Percentiles rank a stretch among this genome's conserved stretches.
Evolutionary conservation across 768 basidiomycete genomes (phyloP).

Genomic region (Calocybe indica): DNA sequence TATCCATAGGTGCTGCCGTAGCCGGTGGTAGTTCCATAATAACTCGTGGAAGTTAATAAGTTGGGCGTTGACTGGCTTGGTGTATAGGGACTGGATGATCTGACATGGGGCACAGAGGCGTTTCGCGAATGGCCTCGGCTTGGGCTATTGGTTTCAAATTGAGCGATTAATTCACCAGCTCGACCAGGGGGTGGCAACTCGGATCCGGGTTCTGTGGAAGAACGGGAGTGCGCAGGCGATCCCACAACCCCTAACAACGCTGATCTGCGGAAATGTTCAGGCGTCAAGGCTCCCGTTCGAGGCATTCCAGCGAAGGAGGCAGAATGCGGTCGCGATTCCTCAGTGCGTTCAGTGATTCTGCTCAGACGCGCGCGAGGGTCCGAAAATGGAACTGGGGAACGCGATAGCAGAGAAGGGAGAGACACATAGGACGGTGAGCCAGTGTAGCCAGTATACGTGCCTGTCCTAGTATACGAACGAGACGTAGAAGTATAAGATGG

Average conservation of each 20-base stretch:
- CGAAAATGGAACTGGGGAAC: conserved; percentile 18
- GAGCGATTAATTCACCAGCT: conserved; percentile 66
- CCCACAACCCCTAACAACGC: conserved; percentile 29
- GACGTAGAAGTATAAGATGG: conserved; percentile 33
- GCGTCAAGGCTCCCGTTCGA: conserved; percentile 33
- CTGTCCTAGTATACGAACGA: conserved; percentile 29
- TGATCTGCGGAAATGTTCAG: conserved; percentile 44
- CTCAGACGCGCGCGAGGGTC: conserved; percentile 51
- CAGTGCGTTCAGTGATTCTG: conserved; percentile 74
- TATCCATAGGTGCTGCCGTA: conserved; percentile 29
- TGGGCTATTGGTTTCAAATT: conserved; percentile 50
- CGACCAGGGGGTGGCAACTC: conserved; percentile 49
- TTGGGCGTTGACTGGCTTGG: conserved; percentile 19
- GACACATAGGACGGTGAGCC: conserved; percentile 43
- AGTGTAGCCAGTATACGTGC: conserved; percentile 30
- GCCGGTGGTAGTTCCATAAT: conserved; percentile 23
- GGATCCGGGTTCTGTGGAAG: conserved; percentile 51
- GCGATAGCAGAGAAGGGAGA: conserved; percentile 31
- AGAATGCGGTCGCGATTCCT: conserved; percentile 60
- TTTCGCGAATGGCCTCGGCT: conserved; percentile 46
- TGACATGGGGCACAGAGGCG: conserved; percentile 43
- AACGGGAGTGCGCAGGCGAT: conserved; percentile 43
- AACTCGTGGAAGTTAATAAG: conserved; percentile 22
- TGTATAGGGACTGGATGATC: conserved; percentile 29
- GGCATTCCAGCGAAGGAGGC: conserved; percentile 29